These are phyloP conservation scores for Corymbia citriodora DNA, from an alignment of 441 rosid species.

Conservation along the genomic window DNA sequence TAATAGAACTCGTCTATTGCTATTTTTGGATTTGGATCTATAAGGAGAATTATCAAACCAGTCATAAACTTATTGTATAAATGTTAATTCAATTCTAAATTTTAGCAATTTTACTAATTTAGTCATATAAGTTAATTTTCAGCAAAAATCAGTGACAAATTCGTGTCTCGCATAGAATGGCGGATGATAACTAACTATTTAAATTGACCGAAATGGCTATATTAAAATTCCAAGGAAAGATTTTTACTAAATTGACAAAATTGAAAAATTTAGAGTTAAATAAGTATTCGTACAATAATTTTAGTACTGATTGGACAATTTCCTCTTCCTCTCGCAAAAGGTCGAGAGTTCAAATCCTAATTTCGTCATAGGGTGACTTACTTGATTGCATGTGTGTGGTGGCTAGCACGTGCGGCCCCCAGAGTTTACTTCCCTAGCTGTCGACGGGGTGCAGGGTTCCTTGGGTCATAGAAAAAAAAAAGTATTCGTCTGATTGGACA, in stretches of 20 bases:
- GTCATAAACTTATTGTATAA: not conserved
- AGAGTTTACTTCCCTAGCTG: too few species aligned
- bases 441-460: too few species aligned
- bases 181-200: rapidly evolving
- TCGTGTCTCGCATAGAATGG: rapidly evolving
- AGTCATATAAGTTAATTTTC: not conserved
- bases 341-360: too few species aligned
- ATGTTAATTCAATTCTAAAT: not conserved
- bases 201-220: not conserved
- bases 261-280: not conserved
- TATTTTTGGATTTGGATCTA: not conserved
- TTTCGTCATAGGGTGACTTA: too few species aligned
- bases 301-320: too few species aligned
- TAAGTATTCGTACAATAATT: rapidly evolving
- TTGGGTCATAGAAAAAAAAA: too few species aligned
- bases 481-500: not conserved
- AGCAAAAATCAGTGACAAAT: not conserved
- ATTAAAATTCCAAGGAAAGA: not conserved
- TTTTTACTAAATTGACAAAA: not conserved
- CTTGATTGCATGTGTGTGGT: too few species aligned
- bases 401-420: too few species aligned
- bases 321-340: too few species aligned
- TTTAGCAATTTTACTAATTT: not conserved
- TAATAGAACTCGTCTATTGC: not conserved
- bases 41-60: not conserved